These are phyloP conservation scores for Fistulinella prunicolor DNA, from an alignment of 768 basidiomycete species.

Conservation along the genomic window DNA sequence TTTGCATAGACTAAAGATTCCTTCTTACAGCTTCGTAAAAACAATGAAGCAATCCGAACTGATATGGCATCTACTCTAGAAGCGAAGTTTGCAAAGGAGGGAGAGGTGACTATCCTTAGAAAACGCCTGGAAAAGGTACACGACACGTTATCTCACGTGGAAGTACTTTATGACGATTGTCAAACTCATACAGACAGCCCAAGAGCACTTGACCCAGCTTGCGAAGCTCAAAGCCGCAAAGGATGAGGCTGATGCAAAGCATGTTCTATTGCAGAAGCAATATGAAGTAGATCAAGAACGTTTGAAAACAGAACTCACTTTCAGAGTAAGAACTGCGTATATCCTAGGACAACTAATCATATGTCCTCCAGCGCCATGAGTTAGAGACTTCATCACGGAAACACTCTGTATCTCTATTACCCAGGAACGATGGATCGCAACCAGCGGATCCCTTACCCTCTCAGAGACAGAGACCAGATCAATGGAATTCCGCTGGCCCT, in stretches of 20 bases:
- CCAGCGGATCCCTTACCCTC: slow-evolving; percentile 40
- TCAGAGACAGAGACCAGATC: slow-evolving; percentile 39
- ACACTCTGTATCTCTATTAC: slow-evolving; percentile 43
- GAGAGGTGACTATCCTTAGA: slow-evolving; percentile 67
- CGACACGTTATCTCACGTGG: neutral
- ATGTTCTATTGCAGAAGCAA: slow-evolving; percentile 54
- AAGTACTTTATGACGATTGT: neutral
- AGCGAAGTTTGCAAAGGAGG: slow-evolving; percentile 57
- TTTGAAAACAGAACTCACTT: slow-evolving; percentile 62
- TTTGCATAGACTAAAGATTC: slow-evolving; percentile 8
- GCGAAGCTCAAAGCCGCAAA: slow-evolving; percentile 55
- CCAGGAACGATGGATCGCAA: slow-evolving; percentile 42
- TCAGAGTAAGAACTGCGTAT: slow-evolving; percentile 51
- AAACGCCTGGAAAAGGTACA: slow-evolving; percentile 65
- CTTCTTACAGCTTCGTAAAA: slow-evolving; percentile 45
- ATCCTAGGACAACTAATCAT: slow-evolving; percentile 11
- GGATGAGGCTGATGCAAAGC: slow-evolving; percentile 57
- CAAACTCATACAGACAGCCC: slow-evolving; percentile 42
- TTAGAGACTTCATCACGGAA: slow-evolving; percentile 55
- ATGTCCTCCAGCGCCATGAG: slow-evolving; percentile 58
- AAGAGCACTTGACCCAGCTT: slow-evolving; percentile 58
- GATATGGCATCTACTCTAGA: slow-evolving; percentile 48
- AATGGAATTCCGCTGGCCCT: slow-evolving; percentile 24
- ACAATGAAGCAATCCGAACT: slow-evolving; percentile 45
- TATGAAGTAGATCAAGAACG: slow-evolving; percentile 69